Conservation (phyloP, 2,329 filamentous ascomycete genomes). For the Clarireedia monteithiana region DNA sequence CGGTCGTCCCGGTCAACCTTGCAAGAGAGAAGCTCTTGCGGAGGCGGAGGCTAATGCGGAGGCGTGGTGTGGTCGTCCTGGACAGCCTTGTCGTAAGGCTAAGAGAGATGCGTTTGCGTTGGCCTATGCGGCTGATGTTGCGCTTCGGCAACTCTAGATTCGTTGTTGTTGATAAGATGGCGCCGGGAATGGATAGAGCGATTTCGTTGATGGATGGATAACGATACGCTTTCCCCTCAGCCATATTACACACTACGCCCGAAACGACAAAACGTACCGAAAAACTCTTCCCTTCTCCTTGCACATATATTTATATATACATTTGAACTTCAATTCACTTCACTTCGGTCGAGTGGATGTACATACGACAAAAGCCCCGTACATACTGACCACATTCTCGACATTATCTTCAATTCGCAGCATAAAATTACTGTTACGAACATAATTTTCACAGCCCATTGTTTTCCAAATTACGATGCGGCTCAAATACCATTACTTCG, state of each 20-base stretch:
- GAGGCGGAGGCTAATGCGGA: slow-evolving; percentile 13
- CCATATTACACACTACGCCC: too few species aligned
- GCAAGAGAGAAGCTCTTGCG: slow-evolving; percentile 15
- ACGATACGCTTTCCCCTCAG: not conserved
- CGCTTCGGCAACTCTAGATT: slow-evolving; percentile 9
- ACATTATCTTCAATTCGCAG: not conserved
- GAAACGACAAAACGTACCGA: too few species aligned
- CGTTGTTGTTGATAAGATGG: not conserved
- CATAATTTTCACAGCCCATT: too few species aligned
- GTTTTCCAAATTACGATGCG: not conserved
- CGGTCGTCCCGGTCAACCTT: slow-evolving; percentile 13
- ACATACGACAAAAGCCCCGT: too few species aligned
- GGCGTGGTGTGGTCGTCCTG: slow-evolving; percentile 13
- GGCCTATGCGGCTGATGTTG: slow-evolving; percentile 13
- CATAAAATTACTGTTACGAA: too few species aligned
- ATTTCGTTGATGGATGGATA: not conserved
- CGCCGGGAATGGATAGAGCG: not conserved
- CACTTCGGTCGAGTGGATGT: too few species aligned
- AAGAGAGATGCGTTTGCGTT: slow-evolving; percentile 12
- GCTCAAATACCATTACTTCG: not conserved
- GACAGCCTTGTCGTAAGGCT: slow-evolving; percentile 18
- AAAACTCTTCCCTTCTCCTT: too few species aligned
- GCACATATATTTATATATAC: too few species aligned
- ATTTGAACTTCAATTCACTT: too few species aligned
- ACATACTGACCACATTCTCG: not conserved